Percentiles rank a stretch among this genome's conserved stretches.
phyloP scores from a whole-genome alignment of 768 basidiomycete genomes.

The Boletus vermiculosoides region DNA sequence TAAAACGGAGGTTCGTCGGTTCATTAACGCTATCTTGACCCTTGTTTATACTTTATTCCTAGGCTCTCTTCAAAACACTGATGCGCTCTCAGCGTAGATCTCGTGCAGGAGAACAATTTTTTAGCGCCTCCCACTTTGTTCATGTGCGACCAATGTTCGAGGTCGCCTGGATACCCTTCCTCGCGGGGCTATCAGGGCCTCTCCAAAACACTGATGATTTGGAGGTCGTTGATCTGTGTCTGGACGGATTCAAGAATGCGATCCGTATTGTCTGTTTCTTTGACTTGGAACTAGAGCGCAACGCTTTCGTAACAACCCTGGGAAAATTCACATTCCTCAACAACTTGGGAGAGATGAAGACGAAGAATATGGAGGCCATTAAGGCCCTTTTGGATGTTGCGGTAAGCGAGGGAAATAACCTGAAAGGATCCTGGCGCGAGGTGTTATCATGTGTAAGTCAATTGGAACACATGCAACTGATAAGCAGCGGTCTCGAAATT shows the following conservation, averaged over 20 bases:
- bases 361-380: constrained; percentile 99
- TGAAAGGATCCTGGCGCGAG: constrained; percentile 96
- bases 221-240: constrained; percentile 85
- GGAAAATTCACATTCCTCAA: constrained; percentile 97
- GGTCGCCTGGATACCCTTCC: constrained; percentile 97
- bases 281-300: constrained; percentile 95
- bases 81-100: constrained; percentile 89
- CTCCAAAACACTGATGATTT: constrained; percentile 94
- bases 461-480: constrained; percentile 97
- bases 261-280: constrained; percentile 97
- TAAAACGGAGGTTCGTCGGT: constrained; percentile 79
- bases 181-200: constrained; percentile 92
- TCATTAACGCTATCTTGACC: neutral
- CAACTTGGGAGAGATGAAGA: constrained; percentile 97
- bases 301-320: constrained; percentile 96
- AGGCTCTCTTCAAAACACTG: constrained; percentile 92
- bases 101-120: constrained; percentile 82
- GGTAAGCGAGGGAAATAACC: constrained; percentile 92
- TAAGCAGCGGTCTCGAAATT: constrained; percentile 85
- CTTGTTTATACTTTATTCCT: neutral
- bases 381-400: constrained; percentile 93
- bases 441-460: constrained; percentile 97
- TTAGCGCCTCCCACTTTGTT: constrained; percentile 93
- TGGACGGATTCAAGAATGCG: constrained; percentile 97
- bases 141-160: constrained; percentile 99